These are phyloP conservation scores for Anthracocystis walkeri DNA, from an alignment of 1,284 basidiomycete species.

Conservation along the genomic window DNA sequence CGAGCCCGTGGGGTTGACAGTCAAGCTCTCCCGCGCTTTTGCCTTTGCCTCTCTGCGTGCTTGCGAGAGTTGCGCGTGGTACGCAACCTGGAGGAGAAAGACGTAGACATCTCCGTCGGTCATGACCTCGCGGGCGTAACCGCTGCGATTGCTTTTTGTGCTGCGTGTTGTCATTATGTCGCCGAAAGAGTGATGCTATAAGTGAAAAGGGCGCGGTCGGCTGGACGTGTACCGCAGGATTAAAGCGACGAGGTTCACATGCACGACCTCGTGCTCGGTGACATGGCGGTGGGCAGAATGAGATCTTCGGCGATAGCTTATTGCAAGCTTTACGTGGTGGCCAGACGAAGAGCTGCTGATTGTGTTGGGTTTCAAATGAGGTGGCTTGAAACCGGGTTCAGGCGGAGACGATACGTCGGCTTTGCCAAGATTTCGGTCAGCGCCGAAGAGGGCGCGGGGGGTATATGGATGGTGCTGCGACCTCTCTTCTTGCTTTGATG, in stretches of 20 bases:
- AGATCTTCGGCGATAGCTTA: neutral
- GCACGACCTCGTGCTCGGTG: slow-evolving; percentile 1
- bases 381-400: neutral
- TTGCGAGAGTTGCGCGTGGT: slow-evolving; percentile 43
- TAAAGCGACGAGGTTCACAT: neutral
- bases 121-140: slow-evolving; percentile 41
- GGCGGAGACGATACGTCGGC: neutral
- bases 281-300: neutral
- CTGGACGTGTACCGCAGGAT: neutral
- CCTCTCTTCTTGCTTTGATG: neutral
- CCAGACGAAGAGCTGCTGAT: neutral
- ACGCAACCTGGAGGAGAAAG: slow-evolving; percentile 64
- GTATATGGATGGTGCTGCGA: neutral
- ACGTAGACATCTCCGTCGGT: slow-evolving; percentile 68
- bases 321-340: neutral
- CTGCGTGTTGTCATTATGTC: slow-evolving; percentile 56
- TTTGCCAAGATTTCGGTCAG: neutral
- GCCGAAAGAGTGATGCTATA: neutral
- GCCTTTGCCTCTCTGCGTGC: slow-evolving; percentile 39
- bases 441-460: neutral
- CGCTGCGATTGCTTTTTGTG: slow-evolving; percentile 48
- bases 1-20: slow-evolving; percentile 8
- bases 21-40: slow-evolving; percentile 29
- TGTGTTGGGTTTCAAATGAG: slow-evolving; percentile 3
- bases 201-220: neutral